Conservation (phyloP, 257 asterid species). For the Jasminum sambac region DNA sequence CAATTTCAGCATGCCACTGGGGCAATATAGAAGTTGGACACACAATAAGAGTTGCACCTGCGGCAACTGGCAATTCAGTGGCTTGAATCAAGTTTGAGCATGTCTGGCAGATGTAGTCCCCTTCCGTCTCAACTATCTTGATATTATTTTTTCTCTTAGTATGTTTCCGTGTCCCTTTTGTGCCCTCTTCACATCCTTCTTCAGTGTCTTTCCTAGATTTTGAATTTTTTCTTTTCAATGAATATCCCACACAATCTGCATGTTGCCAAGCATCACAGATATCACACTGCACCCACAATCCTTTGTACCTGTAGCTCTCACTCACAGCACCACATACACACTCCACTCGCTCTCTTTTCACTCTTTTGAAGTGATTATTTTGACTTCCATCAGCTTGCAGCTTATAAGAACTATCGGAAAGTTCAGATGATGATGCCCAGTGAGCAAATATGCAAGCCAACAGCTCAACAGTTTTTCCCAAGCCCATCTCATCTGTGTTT, state of each 20-base stretch:
- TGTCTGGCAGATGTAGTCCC: constrained; percentile 58
- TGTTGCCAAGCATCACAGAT: constrained; percentile 98
- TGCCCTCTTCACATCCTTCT: constrained; percentile 28
- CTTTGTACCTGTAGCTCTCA: constrained; percentile 74
- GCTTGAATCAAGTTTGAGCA: constrained; percentile 85
- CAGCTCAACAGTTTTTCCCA: constrained; percentile 97
- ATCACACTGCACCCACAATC: constrained; percentile 98
- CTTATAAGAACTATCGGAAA: constrained; percentile 32
- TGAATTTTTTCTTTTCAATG: constrained; percentile 48
- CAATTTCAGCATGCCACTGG: constrained; percentile 98
- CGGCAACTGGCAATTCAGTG: constrained; percentile 75
- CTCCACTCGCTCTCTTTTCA: constrained; percentile 90
- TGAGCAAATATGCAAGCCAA: constrained; percentile 81
- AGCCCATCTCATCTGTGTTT: constrained; percentile 92
- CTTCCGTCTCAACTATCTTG: constrained; percentile 62
- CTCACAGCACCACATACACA: constrained; percentile 91
- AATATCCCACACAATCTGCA: constrained; percentile 91
- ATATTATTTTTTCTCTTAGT: constrained; percentile 43
- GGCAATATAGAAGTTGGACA: constrained; percentile 96
- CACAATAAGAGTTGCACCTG: constrained; percentile 96
- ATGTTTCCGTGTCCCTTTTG: constrained; percentile 37
- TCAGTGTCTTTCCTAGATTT: constrained; percentile 34
- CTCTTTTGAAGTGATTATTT: constrained; percentile 54
- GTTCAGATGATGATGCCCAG: constrained; percentile 65
- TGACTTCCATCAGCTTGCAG: constrained; percentile 39